Evolutionary conservation across 2,329 filamentous ascomycete genomes (phyloP).

Genomic region (Trichoderma arundinaceum): DNA sequence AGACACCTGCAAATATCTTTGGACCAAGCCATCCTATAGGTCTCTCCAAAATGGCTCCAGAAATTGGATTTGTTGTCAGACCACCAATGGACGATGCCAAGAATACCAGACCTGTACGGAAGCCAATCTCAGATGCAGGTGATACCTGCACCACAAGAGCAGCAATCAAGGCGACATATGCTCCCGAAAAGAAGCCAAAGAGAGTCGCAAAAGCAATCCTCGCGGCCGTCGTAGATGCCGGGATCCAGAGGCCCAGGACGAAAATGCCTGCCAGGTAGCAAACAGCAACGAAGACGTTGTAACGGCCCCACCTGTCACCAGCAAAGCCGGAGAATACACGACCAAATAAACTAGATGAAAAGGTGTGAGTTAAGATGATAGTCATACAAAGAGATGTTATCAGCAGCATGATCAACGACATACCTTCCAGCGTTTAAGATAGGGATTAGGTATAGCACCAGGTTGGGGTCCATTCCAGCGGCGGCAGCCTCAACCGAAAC

Average conservation of each 20-base stretch:
- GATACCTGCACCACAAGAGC: slow-evolving; percentile 56
- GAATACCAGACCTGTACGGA: slow-evolving; percentile 51
- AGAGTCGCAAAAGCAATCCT: slow-evolving; percentile 43
- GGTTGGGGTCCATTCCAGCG: slow-evolving; percentile 33
- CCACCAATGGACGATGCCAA: slow-evolving; percentile 61
- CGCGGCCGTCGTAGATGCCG: slow-evolving; percentile 37
- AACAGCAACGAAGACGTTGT: slow-evolving; percentile 49
- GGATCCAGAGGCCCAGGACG: slow-evolving; percentile 48
- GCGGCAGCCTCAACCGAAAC: slow-evolving; percentile 36
- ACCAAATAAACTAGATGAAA: slow-evolving; percentile 35
- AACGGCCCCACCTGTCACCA: slow-evolving; percentile 39
- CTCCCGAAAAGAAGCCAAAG: slow-evolving; percentile 47
- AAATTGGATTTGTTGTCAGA: slow-evolving; percentile 63
- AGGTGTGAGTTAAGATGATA: background rate
- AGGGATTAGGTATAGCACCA: slow-evolving; percentile 37
- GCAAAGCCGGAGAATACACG: slow-evolving; percentile 36
- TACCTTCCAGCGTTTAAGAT: slow-evolving; percentile 39
- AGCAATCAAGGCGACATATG: slow-evolving; percentile 42
- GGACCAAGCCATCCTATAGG: slow-evolving; percentile 43
- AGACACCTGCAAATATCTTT: slow-evolving; percentile 47
- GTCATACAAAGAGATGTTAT: background rate
- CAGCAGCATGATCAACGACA: background rate
- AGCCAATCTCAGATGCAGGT: slow-evolving; percentile 48
- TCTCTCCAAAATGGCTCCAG: slow-evolving; percentile 50
- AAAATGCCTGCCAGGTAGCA: slow-evolving; percentile 46